phyloP scores from a whole-genome alignment of 2,329 filamentous ascomycete genomes.

The Colletotrichum acutatum region DNA sequence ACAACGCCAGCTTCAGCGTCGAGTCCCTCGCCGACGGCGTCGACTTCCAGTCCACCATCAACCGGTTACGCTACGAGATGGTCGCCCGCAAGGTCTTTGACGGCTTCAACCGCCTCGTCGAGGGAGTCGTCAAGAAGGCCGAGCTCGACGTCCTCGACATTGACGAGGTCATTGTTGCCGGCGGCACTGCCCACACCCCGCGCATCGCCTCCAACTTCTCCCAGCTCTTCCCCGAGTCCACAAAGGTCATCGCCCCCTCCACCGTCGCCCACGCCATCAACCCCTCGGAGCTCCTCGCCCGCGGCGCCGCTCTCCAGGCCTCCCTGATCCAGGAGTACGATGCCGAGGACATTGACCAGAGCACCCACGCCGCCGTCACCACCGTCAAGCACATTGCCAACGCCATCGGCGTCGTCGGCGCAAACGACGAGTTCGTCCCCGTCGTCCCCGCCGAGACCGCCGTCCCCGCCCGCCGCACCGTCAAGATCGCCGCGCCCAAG shows the following conservation, averaged over 20 bases:
- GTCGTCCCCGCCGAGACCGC: conserved; percentile 89
- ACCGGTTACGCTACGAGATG: conserved; percentile 92
- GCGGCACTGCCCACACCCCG: conserved; percentile 92
- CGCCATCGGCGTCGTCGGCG: conserved; percentile 84
- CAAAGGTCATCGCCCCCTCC: conserved; percentile 83
- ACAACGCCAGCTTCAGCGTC: conserved; percentile 90
- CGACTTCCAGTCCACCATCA: conserved; percentile 92
- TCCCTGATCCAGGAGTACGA: conserved; percentile 96
- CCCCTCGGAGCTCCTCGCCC: conserved; percentile 88
- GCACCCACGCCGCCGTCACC: conserved; percentile 93
- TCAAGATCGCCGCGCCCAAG: conserved; percentile 80
- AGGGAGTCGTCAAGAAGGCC: conserved; percentile 90
- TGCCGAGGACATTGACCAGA: conserved; percentile 92
- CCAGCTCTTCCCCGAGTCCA: conserved; percentile 83
- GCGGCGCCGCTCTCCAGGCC: conserved; percentile 95
- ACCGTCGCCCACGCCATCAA: conserved; percentile 85
- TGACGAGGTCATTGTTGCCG: conserved; percentile 92
- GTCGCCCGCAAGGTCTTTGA: conserved; percentile 87
- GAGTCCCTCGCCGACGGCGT: conserved; percentile 90
- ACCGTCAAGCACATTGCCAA: conserved; percentile 91
- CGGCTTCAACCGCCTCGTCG: conserved; percentile 86
- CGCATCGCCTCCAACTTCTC: conserved; percentile 87
- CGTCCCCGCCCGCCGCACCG: conserved; percentile 86
- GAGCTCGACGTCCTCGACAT: conserved; percentile 91
- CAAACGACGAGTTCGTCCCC: conserved; percentile 78